Percentiles rank a stretch among this genome's conserved stretches.
Evolutionary conservation across 1,139 yeast genomes (phyloP).

Genomic region (Sugiyamaella grinbergsii): DNA sequence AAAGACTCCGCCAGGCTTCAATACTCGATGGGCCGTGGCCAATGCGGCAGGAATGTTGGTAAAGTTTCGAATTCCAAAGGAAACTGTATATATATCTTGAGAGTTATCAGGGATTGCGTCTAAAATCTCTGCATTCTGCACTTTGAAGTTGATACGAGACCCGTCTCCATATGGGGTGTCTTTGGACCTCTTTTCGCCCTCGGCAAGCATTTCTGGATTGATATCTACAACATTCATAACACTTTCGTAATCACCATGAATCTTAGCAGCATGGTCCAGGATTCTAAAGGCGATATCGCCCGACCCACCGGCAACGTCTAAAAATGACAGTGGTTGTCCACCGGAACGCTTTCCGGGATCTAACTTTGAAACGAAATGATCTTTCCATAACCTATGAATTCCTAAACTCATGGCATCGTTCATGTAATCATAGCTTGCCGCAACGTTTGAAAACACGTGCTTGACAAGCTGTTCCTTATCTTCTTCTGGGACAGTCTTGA

Average conservation of each 20-base stretch:
- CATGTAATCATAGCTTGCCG: constrained; percentile 92
- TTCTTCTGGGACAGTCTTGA: constrained; percentile 73
- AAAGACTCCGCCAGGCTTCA: constrained; percentile 98
- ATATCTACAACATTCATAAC: constrained; percentile 93
- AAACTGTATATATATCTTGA: constrained; percentile 93
- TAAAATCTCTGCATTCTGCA: constrained; percentile 90
- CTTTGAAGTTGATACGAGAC: constrained; percentile 72
- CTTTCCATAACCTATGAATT: constrained; percentile 92
- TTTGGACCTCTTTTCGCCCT: constrained; percentile 77
- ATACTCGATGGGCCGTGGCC: constrained; percentile 88
- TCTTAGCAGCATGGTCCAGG: constrained; percentile 81
- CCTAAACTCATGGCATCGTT: constrained; percentile 98
- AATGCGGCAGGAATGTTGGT: constrained; percentile 93
- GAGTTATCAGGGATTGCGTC: constrained; percentile 83
- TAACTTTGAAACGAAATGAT: constrained; percentile 79
- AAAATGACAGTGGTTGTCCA: constrained; percentile 76
- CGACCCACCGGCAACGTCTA: constrained; percentile 99
- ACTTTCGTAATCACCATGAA: constrained; percentile 72
- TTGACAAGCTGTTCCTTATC: constrained; percentile 85
- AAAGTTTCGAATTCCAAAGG: constrained; percentile 96
- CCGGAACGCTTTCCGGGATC: constrained; percentile 96
- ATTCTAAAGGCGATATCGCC: constrained; percentile 98
- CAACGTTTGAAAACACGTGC: constrained; percentile 91
- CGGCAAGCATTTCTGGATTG: constrained; percentile 92
- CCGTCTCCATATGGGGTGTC: constrained; percentile 51